Conservation (phyloP, 306 rosid species). For the Crotalaria pallida region DNA sequence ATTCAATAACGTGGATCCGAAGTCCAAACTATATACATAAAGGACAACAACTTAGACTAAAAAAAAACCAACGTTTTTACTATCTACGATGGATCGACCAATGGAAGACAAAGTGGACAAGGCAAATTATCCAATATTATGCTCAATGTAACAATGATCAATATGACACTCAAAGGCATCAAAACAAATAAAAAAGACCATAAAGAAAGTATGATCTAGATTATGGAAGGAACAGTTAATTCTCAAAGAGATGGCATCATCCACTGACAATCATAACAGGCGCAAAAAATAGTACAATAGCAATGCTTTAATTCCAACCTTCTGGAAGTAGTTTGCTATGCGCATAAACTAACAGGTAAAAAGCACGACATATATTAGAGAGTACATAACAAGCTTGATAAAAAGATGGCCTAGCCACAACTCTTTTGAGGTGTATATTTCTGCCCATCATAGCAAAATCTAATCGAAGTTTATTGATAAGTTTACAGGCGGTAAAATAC, state of each 20-base stretch:
- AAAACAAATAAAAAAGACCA: neutral
- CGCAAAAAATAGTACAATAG: neutral
- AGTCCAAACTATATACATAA: neutral
- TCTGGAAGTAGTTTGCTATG: neutral
- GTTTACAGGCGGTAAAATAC: neutral
- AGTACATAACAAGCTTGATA: neutral
- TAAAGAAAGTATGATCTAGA: neutral
- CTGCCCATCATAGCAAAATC: neutral
- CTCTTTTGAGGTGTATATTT: neutral
- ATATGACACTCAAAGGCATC: neutral
- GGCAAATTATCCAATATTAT: constrained; percentile 2
- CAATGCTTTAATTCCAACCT: neutral
- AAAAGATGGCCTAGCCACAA: neutral
- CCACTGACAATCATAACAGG: neutral
- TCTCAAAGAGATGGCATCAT: neutral
- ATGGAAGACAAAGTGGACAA: neutral
- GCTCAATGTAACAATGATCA: neutral
- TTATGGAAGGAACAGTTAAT: neutral
- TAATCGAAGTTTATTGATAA: neutral
- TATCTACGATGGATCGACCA: neutral
- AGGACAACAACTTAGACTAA: neutral
- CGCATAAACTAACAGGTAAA: neutral
- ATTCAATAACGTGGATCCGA: neutral
- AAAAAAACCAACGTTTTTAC: constrained; percentile 4
- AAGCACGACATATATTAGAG: neutral